Evolutionary conservation across 2,329 filamentous ascomycete genomes (phyloP), one percentile per base, ranked within the genome.

Genomic region (Metarhizium brunneum): DNA sequence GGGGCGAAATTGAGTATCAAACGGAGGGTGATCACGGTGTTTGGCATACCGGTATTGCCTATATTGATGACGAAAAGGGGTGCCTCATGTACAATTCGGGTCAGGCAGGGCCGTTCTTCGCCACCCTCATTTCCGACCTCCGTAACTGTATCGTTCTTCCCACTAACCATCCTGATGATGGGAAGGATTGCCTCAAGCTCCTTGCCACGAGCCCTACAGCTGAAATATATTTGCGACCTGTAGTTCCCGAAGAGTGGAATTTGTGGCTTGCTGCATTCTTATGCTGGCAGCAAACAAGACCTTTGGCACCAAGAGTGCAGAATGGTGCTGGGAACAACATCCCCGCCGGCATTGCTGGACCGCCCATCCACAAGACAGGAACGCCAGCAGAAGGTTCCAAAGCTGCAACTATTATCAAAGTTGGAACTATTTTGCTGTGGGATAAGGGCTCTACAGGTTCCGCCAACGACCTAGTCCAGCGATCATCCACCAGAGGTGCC

Each of bases 341-440:
- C 54, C 66, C 69, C 20, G 64, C 62, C n/a, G 62, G 66, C 13
- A 63, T 69, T n/a, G 68, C 68, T 48, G 70, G 74, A 54, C 68
- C 72, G 0, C 75, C 78, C 56, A 66, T 76, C 54, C 74, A 69
- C 53, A 73, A 76, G 53, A 73, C 76, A 45, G 67, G 69, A 35
- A 63, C 63, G 50, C 67, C 66, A 2, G 62, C 63, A 18, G 67
- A 71, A 42, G 68, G 64, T 45, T 53, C 61, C 61, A 73, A 68
- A 32, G 60, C 68, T 2, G 65, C 70, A 1, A 94, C 86, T 55
- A 94, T 97, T 61, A 97, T 97, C 75, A 99, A 97, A 68, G 90
- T 96, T 50, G 94, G 91, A 55, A 92, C 91, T 66, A 83, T 96
- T 66, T 85, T 91, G 66, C 78, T 95, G 50, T 96, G 92, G 92